Evolutionary conservation across 2,329 filamentous ascomycete species (phyloP).

Genomic region (Ceratocystis variospora): DNA sequence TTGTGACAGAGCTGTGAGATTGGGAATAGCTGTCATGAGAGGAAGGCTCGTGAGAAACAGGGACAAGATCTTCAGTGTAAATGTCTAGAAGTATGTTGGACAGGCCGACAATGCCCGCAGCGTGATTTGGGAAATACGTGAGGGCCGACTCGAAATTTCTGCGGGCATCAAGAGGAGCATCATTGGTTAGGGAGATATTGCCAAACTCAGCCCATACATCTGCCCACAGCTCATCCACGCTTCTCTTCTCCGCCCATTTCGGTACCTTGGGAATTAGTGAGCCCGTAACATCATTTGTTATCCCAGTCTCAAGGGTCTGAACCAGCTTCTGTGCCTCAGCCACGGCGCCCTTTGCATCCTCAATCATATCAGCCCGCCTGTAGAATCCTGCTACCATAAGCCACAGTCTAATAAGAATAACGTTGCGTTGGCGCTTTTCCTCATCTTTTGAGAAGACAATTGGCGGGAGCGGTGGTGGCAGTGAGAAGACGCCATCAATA

Average conservation of each 20-base stretch:
- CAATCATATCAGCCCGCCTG: conserved; percentile 61
- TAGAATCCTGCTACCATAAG: conserved; percentile 82
- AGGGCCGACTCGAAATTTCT: conserved; percentile 71
- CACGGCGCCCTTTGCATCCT: conserved; percentile 67
- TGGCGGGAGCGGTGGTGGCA: conserved; percentile 36
- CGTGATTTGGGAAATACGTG: conserved; percentile 65
- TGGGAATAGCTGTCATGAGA: conserved; percentile 22
- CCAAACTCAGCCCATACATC: conserved; percentile 73
- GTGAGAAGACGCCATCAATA: conserved; percentile 31
- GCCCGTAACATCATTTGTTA: conserved; percentile 47
- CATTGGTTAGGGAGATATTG: conserved; percentile 48
- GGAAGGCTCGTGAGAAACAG: conserved; percentile 22
- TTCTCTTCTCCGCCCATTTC: conserved; percentile 69
- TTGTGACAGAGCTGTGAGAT: conserved; percentile 23
- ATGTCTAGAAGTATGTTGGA: conserved; percentile 78
- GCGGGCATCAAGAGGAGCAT: conserved; percentile 53
- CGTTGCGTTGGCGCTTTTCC: conserved; percentile 35
- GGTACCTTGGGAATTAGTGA: conserved; percentile 47
- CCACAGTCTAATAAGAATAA: conserved; percentile 66
- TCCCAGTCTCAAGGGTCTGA: conserved; percentile 53
- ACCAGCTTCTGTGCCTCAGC: conserved; percentile 70
- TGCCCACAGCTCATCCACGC: conserved; percentile 69
- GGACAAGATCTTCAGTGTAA: conserved; percentile 55
- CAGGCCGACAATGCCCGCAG: conserved; percentile 64
- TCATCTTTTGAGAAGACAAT: conserved; percentile 43